These are phyloP conservation scores for Ceratocystis cubensis DNA, from an alignment of 2,329 filamentous ascomycete species.

Conservation along the genomic window DNA sequence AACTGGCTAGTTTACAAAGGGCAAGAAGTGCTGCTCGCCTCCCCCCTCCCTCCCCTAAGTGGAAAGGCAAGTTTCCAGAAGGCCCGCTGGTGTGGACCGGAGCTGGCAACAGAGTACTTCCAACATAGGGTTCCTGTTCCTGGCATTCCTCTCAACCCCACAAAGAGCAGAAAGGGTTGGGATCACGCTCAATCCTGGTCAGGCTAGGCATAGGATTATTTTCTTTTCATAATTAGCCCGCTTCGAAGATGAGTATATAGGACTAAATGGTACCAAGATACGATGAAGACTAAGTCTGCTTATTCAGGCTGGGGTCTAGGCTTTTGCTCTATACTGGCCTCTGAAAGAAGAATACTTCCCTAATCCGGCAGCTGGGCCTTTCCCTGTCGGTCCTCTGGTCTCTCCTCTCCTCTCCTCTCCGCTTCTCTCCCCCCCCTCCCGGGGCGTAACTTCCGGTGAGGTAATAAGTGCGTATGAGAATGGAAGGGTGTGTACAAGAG, in stretches of 20 bases:
- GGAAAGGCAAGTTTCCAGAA: neutral
- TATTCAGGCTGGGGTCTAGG: neutral
- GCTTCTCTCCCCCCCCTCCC: neutral
- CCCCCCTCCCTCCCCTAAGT: neutral
- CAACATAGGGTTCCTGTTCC: too few species aligned
- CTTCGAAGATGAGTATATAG: too few species aligned
- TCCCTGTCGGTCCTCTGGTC: neutral
- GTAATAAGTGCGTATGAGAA: neutral
- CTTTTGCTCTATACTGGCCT: neutral
- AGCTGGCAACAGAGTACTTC: too few species aligned
- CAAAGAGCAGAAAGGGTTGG: too few species aligned
- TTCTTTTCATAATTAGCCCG: too few species aligned
- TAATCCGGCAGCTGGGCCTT: neutral
- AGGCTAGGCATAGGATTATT: too few species aligned
- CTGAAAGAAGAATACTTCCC: slow-evolving; percentile 5
- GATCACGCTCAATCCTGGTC: too few species aligned
- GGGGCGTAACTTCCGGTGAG: neutral
- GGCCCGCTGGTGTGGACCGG: neutral
- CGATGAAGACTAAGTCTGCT: too few species aligned
- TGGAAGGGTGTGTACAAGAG: neutral
- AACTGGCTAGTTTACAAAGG: neutral
- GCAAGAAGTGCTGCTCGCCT: neutral
- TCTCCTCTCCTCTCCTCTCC: neutral
- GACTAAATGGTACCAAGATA: too few species aligned
- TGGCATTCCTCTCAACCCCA: too few species aligned